Percentiles rank a stretch among this genome's conserved stretches.
Evolutionary conservation across 2,329 filamentous ascomycete species (phyloP).

Genomic region (Didymella segeticola): DNA sequence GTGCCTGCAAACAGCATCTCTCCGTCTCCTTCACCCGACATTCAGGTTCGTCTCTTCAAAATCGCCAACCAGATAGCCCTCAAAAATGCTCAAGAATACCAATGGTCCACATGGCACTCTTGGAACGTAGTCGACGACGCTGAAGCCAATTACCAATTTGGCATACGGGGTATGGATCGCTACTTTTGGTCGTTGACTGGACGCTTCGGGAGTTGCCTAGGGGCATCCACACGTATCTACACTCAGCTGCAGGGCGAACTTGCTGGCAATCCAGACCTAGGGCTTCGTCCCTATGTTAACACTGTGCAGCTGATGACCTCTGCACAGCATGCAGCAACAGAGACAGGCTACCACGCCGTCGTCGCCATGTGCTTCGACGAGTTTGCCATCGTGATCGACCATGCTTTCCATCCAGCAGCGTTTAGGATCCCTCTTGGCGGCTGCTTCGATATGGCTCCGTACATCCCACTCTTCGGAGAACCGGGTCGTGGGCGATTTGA

Average conservation of each 20-base stretch:
- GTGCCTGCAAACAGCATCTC: background rate
- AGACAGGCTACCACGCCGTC: slow-evolving; percentile 7
- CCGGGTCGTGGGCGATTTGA: background rate
- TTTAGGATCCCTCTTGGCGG: background rate
- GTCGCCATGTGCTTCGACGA: slow-evolving; percentile 10
- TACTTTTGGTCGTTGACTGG: background rate
- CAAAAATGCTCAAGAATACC: background rate
- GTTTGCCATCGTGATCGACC: slow-evolving; percentile 9
- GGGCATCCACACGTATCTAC: background rate
- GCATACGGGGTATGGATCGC: background rate
- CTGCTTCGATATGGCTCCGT: background rate
- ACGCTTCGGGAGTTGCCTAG: background rate
- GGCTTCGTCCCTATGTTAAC: background rate
- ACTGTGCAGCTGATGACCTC: background rate
- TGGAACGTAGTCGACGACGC: slow-evolving; percentile 4
- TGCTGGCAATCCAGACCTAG: background rate
- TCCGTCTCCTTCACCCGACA: background rate
- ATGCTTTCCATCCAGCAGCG: background rate
- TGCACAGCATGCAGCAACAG: background rate
- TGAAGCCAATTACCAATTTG: background rate
- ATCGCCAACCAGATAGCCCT: background rate
- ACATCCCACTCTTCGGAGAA: background rate
- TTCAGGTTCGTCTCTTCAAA: background rate
- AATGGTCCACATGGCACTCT: slow-evolving; percentile 5
- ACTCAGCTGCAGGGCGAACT: background rate